Percentiles rank a stretch among this genome's conserved stretches.
These are phyloP conservation scores for Diaporthe sp. DNA, from an alignment of 2,329 filamentous ascomycete genomes.

Conservation along the genomic window DNA sequence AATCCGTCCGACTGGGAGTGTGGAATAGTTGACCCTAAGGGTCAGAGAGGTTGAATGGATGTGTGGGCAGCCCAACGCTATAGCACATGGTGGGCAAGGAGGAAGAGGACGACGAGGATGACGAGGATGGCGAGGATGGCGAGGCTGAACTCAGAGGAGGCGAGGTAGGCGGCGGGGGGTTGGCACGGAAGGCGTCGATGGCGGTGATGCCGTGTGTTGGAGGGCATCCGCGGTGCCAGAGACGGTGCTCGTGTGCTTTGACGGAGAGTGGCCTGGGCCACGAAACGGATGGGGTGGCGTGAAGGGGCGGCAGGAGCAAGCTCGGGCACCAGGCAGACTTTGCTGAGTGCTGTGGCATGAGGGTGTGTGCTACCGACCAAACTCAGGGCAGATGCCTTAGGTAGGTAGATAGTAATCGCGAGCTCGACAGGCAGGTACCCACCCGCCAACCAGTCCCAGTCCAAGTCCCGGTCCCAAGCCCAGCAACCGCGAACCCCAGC, in stretches of 20 bases:
- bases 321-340: conserved; percentile 21
- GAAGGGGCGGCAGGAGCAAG: conserved; percentile 11
- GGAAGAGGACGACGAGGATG: not conserved
- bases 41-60: not conserved
- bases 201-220: not conserved
- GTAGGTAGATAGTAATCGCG: conserved; percentile 24
- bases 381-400: too few species aligned
- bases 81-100: not conserved
- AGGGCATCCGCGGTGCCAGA: not conserved
- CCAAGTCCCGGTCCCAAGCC: not conserved
- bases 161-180: not conserved
- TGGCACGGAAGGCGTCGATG: not conserved
- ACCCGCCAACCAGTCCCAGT: conserved; percentile 24
- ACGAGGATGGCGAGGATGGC: not conserved
- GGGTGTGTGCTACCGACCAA: conserved; percentile 2
- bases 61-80: not conserved
- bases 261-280: not conserved
- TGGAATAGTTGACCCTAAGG: not conserved
- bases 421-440: conserved; percentile 25
- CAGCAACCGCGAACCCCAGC: conserved; percentile 9
- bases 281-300: not conserved
- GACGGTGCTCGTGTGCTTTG: conserved; percentile 7
- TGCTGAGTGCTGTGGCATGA: conserved; percentile 14
- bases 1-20: not conserved
- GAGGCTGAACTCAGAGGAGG: not conserved